Conservation (phyloP, 2,329 filamentous ascomycete species). For the Fusarium denticulatum region DNA sequence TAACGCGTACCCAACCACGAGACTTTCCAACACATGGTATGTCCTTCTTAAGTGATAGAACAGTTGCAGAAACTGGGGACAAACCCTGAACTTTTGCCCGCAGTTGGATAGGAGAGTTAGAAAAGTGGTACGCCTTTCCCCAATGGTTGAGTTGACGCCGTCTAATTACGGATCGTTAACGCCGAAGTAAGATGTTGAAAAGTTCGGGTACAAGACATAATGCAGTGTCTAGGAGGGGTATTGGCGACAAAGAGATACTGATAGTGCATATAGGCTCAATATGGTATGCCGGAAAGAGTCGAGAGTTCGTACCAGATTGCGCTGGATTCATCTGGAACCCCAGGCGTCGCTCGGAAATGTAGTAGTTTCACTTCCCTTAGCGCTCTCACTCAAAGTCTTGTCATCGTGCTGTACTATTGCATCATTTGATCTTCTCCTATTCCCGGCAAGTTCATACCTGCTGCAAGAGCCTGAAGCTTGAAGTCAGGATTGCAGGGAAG, state of each 20-base stretch:
- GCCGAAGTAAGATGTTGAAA: slow-evolving; percentile 34
- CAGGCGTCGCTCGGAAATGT: neutral
- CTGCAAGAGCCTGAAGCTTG: slow-evolving; percentile 57
- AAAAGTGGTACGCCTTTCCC: slow-evolving; percentile 24
- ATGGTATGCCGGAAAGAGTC: slow-evolving; percentile 32
- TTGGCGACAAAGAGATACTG: slow-evolving; percentile 31
- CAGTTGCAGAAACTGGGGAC: neutral
- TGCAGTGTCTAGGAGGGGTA: slow-evolving; percentile 18
- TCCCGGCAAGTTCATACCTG: slow-evolving; percentile 54
- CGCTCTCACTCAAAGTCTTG: neutral
- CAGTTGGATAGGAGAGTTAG: slow-evolving; percentile 1
- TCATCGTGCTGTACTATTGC: slow-evolving; percentile 37
- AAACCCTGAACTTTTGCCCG: slow-evolving; percentile 13
- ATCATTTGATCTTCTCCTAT: slow-evolving; percentile 59
- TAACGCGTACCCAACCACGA: neutral
- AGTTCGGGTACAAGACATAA: slow-evolving; percentile 8
- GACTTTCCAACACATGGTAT: neutral
- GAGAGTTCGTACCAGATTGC: slow-evolving; percentile 2
- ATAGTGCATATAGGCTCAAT: slow-evolving; percentile 10
- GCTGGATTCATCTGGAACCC: neutral
- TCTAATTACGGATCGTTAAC: slow-evolving; percentile 24
- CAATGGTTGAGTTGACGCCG: slow-evolving; percentile 6
- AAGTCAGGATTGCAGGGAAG: slow-evolving; percentile 89
- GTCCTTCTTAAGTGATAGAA: neutral
- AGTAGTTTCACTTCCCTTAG: neutral